Conservation (phyloP, 371 early-diverging fungal genomes). For the Paraphysoderma sedebokerense region DNA sequence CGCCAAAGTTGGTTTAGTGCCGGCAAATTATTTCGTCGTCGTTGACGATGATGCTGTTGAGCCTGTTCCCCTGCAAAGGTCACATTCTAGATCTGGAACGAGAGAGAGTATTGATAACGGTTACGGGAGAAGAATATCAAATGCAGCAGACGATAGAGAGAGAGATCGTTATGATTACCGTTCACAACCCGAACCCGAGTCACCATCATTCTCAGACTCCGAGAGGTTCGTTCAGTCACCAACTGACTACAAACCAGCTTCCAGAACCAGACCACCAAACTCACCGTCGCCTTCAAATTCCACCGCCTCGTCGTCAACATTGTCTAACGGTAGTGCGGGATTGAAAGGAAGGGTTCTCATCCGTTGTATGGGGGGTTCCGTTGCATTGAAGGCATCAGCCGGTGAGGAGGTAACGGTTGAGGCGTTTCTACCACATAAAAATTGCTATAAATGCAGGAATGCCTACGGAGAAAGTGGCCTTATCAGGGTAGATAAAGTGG, state of each 20-base stretch:
- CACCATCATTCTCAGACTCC: too few species aligned
- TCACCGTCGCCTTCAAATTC: too few species aligned
- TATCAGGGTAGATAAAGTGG: background rate
- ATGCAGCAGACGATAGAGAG: background rate
- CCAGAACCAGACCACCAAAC: too few species aligned
- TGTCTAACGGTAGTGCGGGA: background rate
- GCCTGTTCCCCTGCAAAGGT: too few species aligned
- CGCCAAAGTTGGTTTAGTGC: background rate
- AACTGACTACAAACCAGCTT: too few species aligned
- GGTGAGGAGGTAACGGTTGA: background rate
- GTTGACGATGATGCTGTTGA: background rate
- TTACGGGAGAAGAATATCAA: background rate
- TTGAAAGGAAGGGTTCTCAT: background rate
- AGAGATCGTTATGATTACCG: too few species aligned
- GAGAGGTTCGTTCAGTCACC: too few species aligned
- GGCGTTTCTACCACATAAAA: background rate
- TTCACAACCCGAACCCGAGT: too few species aligned
- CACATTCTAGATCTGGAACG: too few species aligned
- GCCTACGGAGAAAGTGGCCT: background rate
- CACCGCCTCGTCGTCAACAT: background rate
- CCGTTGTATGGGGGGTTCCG: background rate
- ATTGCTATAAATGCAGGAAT: background rate
- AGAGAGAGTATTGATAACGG: too few species aligned
- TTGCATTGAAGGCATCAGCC: background rate
- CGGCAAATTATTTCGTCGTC: background rate